These are phyloP conservation scores for Fusarium begoniae DNA, from an alignment of 2,329 filamentous ascomycete species.

Conservation along the genomic window DNA sequence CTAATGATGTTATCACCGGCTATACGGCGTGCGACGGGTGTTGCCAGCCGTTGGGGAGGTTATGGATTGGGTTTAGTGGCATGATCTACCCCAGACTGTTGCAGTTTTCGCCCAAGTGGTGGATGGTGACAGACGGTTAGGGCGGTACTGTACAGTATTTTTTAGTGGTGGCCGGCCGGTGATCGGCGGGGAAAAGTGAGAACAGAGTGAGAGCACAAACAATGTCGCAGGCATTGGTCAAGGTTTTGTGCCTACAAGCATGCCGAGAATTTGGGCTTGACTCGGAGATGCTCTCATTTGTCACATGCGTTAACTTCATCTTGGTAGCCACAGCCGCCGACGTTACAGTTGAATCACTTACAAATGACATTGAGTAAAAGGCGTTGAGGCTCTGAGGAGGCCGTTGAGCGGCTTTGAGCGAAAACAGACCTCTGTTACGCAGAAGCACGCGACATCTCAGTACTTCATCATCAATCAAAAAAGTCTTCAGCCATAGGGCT, in stretches of 20 bases:
- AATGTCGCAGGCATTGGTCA: too few relatives aligned
- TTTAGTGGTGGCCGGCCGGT: background rate
- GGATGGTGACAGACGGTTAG: background rate
- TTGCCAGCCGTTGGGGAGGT: background rate
- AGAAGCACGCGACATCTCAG: background rate
- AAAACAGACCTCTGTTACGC: too few relatives aligned
- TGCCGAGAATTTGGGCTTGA: background rate
- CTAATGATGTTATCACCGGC: background rate
- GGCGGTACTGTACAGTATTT: background rate
- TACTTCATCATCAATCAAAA: too few relatives aligned
- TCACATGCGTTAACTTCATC: background rate
- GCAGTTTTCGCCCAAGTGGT: background rate
- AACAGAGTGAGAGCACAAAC: background rate
- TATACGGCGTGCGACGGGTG: background rate
- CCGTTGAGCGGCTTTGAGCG: background rate
- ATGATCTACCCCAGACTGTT: slow-evolving; percentile 5
- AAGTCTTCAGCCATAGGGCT: background rate
- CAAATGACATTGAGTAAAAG: background rate
- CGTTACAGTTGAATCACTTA: background rate
- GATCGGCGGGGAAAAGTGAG: background rate
- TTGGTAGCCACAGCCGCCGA: background rate
- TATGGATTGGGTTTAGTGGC: background rate
- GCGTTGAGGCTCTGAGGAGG: background rate
- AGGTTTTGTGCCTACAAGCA: background rate
- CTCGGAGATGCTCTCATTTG: background rate